Base-by-base conservation (phyloP, 2,329 filamentous ascomycete genomes). In the Aspergillus latus region DNA sequence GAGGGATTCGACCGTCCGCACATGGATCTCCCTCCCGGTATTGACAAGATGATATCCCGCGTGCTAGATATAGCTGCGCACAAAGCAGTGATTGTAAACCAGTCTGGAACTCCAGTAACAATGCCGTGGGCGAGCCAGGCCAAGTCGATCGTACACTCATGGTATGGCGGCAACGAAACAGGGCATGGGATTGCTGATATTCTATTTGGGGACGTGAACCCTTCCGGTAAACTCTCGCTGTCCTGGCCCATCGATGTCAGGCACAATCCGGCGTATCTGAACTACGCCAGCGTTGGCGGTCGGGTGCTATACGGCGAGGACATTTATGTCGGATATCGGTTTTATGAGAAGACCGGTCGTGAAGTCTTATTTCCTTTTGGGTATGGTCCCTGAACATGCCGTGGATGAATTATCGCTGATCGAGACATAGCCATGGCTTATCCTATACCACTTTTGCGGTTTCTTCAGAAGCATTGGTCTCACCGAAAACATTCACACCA, bases 151-250 rank as follows among this genome's bases (percentile, higher is more conserved):
- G 68, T 91, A 1, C 88, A 92, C 66, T 88, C 88, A 2, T 93
- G 89, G 88, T 92, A 91, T 64, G 88, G 88, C 57, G 89, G 90
- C 11, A 89, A 93, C 64, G 89, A 93, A 75, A 88, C 87, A 1
- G 89, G 89, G 5, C 89, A 92, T 67, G 86, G 85, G n/a, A 87
- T 93, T 62, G 88, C 87, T 0, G 88, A 92, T 63, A 80, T 92
- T 2, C 75, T 92, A 1, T 88, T 89, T 57, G 89, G 88, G 40
- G 82, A 86, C 53, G 80, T 83, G 36, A 91, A 88, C 66, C 89
- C 89, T 0, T 86, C 82, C 44, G 89, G 85, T 13, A 90, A 90
- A 69, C 78, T 92, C 3, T 86, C 88, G 0, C 79, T 91, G 26
- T 88, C 82, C 2, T 92, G 91, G 74, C 89, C 90, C 0, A 78